These are phyloP conservation scores for Rhododendron simsii DNA, from an alignment of 148 eudicot genomes.

Conservation along the genomic window DNA sequence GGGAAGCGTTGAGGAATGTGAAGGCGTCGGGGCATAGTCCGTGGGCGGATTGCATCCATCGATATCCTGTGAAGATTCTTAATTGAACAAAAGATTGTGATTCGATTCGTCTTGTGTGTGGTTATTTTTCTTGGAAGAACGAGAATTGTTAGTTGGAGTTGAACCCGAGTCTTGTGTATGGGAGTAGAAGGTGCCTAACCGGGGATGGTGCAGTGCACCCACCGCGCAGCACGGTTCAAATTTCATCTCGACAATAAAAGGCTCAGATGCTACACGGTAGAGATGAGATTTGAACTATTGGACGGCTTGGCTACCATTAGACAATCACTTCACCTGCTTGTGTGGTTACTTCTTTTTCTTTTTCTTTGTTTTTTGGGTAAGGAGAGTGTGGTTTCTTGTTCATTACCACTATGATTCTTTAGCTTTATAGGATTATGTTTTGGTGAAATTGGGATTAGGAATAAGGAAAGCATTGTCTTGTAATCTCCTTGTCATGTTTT, in stretches of 20 bases:
- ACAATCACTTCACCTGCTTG: too few species aligned
- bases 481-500: not conserved
- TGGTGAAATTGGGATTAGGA: not conserved
- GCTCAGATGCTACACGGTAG: too few species aligned
- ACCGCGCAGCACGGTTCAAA: too few species aligned
- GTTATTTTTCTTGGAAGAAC: not conserved
- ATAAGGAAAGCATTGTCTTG: not conserved
- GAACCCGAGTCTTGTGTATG: not conserved
- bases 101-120: not conserved
- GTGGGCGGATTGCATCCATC: slow-evolving; percentile 52
- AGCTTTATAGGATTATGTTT: not conserved
- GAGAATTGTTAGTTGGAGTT: too few species aligned
- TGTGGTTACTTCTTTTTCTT: too few species aligned
- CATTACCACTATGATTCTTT: not conserved
- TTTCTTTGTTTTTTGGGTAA: too few species aligned
- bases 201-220: too few species aligned
- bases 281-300: too few species aligned
- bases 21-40: slow-evolving; percentile 47
- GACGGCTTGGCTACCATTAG: too few species aligned
- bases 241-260: too few species aligned
- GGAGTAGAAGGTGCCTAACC: not conserved
- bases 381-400: not conserved
- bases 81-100: not conserved
- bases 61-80: slow-evolving; percentile 38
- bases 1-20: slow-evolving; percentile 47